A percentile compares a stretch with the other conserved stretches of the same genome.
These are phyloP conservation scores for Ceratobasidium sp. DNA, from an alignment of 1,284 basidiomycete genomes.

Conservation along the genomic window DNA sequence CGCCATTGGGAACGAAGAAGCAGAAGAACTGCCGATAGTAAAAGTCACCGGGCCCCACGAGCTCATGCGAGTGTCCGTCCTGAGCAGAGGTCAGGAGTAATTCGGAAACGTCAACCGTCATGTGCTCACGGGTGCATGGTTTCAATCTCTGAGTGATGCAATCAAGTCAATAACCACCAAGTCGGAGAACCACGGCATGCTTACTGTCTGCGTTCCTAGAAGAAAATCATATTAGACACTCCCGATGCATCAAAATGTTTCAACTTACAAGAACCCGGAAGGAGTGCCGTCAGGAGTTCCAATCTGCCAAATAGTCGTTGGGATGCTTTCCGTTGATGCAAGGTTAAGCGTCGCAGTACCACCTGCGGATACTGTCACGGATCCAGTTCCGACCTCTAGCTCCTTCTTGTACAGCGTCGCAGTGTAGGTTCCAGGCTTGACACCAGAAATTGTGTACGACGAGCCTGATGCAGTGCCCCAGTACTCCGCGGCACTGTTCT, in stretches of 20 bases:
- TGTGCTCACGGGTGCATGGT: slow-evolving; percentile 40
- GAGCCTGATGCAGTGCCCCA: slow-evolving; percentile 58
- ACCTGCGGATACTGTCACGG: slow-evolving; percentile 60
- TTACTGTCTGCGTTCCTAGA: slow-evolving; percentile 38
- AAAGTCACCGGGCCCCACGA: slow-evolving; percentile 51
- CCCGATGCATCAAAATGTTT: no score
- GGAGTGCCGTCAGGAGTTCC: slow-evolving; percentile 63
- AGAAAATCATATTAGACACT: neutral
- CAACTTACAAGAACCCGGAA: slow-evolving; percentile 56
- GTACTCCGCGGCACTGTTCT: slow-evolving; percentile 62
- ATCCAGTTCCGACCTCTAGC: slow-evolving; percentile 59
- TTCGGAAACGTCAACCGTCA: neutral
- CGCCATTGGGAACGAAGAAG: slow-evolving; percentile 57
- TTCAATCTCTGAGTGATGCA: slow-evolving; percentile 26
- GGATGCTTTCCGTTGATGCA: slow-evolving; percentile 29
- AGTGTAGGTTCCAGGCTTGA: slow-evolving; percentile 63
- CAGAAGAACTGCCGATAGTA: slow-evolving; percentile 53
- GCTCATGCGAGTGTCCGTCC: slow-evolving; percentile 37
- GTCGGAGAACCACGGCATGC: neutral
- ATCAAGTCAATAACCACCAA: neutral
- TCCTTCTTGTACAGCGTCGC: slow-evolving; percentile 61
- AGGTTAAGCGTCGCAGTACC: slow-evolving; percentile 52
- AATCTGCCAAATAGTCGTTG: slow-evolving; percentile 59
- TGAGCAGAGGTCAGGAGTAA: neutral
- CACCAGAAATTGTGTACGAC: slow-evolving; percentile 59